Evolutionary conservation across 202 grass and related monocot species (phyloP).

Genomic region (Dendrocalamus latiflorus): DNA sequence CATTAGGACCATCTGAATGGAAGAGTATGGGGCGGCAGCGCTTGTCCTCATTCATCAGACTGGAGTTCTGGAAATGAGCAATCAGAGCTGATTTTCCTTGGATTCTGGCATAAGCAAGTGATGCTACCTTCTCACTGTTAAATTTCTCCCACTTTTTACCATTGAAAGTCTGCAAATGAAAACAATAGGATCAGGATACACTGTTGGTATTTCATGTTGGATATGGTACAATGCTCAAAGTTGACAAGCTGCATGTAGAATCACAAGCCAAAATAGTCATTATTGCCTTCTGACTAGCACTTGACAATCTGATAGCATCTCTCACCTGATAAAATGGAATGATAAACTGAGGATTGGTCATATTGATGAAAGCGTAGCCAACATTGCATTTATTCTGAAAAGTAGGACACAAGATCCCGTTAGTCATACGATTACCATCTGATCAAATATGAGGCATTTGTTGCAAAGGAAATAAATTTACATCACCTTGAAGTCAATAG

Average conservation of each 20-base stretch:
- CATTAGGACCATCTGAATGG: constrained; percentile 95
- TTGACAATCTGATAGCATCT: not conserved
- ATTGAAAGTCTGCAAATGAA: constrained; percentile 63
- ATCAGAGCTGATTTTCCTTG: constrained; percentile 81
- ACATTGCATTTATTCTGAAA: constrained; percentile 98
- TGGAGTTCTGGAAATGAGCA: constrained; percentile 96
- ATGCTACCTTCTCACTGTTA: constrained; percentile 97
- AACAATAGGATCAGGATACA: constrained; percentile 6
- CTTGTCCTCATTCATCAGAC: constrained; percentile 98
- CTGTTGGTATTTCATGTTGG: constrained; percentile 7
- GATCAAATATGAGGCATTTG: constrained; percentile 3
- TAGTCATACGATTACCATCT: not conserved
- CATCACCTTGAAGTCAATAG: constrained; percentile 96
- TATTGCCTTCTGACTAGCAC: not conserved
- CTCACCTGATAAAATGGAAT: constrained; percentile 88
- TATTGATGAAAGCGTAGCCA: constrained; percentile 97
- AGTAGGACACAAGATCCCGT: not conserved
- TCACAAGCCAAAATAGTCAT: constrained; percentile 6
- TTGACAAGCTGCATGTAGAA: constrained; percentile 3
- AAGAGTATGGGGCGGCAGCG: constrained; percentile 93
- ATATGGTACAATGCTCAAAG: constrained; percentile 13
- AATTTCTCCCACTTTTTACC: constrained; percentile 99
- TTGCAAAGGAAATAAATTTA: constrained; percentile 8
- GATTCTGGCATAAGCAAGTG: constrained; percentile 96
- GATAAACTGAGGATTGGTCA: constrained; percentile 82